Evolutionary conservation across 2,329 filamentous ascomycete genomes (phyloP).

Genomic region (Penicillium sp.): DNA sequence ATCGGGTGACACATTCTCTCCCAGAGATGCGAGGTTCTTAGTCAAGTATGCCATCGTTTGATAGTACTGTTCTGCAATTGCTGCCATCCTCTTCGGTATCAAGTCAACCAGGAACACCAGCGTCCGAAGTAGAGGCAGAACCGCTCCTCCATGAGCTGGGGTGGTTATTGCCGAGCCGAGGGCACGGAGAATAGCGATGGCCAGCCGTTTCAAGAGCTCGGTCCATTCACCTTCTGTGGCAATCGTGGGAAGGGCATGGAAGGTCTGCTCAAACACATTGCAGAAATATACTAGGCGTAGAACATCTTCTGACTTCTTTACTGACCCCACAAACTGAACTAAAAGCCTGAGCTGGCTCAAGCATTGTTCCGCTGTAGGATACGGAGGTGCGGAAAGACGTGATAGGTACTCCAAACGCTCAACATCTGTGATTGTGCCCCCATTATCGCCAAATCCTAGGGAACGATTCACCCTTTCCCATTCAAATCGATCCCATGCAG

Average conservation of each 20-base stretch:
- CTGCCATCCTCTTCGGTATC: slow-evolving; percentile 43
- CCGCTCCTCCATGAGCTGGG: slow-evolving; percentile 11
- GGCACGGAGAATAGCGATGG: slow-evolving; percentile 35
- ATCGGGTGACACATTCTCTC: slow-evolving; percentile 26
- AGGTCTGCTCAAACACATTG: slow-evolving; percentile 41
- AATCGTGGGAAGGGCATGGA: slow-evolving; percentile 38
- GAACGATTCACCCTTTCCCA: slow-evolving; percentile 34
- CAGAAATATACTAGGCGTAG: slow-evolving; percentile 47
- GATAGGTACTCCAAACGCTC: slow-evolving; percentile 7
- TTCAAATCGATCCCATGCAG: slow-evolving; percentile 63
- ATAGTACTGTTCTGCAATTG: slow-evolving; percentile 41
- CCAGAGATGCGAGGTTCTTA: slow-evolving; percentile 21
- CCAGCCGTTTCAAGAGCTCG: slow-evolving; percentile 40
- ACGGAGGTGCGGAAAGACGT: slow-evolving; percentile 36
- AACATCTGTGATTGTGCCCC: slow-evolving; percentile 1
- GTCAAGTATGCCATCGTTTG: slow-evolving; percentile 40
- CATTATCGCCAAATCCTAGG: slow-evolving; percentile 5
- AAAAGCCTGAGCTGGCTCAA: slow-evolving; percentile 62
- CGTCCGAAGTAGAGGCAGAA: slow-evolving; percentile 37
- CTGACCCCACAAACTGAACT: slow-evolving; percentile 63
- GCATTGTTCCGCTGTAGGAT: slow-evolving; percentile 38
- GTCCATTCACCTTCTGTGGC: slow-evolving; percentile 44
- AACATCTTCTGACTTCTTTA: slow-evolving; percentile 40
- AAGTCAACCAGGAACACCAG: slow-evolving; percentile 39
- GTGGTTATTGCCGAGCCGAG: slow-evolving; percentile 26